phyloP scores from a whole-genome alignment of 129 eudicot genomes.

The Daucus carota region DNA sequence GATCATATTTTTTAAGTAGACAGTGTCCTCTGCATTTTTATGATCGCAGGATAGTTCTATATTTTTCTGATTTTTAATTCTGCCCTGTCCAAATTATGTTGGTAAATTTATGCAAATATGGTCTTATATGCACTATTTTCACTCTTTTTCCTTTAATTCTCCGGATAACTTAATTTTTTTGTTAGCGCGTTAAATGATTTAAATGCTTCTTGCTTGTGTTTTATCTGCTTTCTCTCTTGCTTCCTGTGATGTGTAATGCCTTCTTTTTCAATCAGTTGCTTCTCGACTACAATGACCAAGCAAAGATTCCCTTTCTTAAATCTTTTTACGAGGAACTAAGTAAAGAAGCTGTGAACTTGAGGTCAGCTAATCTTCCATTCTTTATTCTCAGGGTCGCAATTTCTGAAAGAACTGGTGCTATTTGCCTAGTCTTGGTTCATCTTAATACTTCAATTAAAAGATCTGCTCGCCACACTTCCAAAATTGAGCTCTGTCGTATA shows the following conservation, averaged over 20 bases:
- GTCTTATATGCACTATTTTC: neutral
- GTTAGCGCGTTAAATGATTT: neutral
- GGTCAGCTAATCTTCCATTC: constrained; percentile 26
- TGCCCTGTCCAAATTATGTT: neutral
- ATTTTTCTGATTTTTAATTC: neutral
- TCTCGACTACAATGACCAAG: constrained; percentile 71
- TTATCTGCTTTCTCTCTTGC: neutral
- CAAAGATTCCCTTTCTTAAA: constrained; percentile 66
- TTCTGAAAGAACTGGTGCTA: neutral
- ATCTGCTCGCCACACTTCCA: neutral
- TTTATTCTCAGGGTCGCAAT: neutral
- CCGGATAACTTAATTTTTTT: neutral
- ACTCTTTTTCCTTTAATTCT: neutral
- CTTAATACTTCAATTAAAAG: neutral
- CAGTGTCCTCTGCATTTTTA: neutral
- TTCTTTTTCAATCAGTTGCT: constrained; percentile 35
- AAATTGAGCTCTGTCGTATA: neutral
- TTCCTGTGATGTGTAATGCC: neutral
- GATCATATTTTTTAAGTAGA: neutral
- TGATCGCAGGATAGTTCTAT: neutral
- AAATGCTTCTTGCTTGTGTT: neutral
- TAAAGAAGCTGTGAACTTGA: constrained; percentile 43
- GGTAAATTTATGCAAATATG: neutral
- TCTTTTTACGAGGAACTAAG: constrained; percentile 37
- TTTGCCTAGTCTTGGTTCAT: neutral